Percentiles rank a stretch among this genome's conserved stretches.
Evolutionary conservation across 176 grass and related monocot genomes (phyloP).

Genomic region (Puccinellia tenuiflora): DNA sequence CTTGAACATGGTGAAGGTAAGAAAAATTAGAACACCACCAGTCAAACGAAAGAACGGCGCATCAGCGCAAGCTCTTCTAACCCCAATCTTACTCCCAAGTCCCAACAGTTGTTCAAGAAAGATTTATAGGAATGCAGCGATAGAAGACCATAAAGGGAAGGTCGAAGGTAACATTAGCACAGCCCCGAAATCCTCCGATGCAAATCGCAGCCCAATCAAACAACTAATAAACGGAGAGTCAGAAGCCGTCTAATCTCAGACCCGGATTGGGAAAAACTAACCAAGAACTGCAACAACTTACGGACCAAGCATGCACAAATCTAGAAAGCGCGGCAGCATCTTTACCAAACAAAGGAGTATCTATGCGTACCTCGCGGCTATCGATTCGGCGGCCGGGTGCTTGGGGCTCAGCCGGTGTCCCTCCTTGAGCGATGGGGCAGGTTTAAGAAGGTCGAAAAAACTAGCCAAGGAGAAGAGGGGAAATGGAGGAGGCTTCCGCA

Average conservation of each 20-base stretch:
- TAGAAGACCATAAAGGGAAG: background rate
- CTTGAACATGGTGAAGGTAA: background rate
- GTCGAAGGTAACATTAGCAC: background rate
- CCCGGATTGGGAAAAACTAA: background rate
- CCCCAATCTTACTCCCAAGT: background rate
- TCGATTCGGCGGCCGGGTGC: background rate
- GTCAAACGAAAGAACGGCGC: background rate
- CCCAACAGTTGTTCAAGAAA: background rate
- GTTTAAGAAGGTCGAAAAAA: background rate
- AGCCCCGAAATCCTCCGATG: background rate
- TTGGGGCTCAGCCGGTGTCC: background rate
- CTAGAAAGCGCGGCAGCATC: background rate
- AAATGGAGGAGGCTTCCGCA: conserved; percentile 11
- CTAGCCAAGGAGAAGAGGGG: background rate
- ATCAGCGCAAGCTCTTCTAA: background rate
- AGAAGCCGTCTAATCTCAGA: background rate
- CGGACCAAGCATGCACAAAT: background rate
- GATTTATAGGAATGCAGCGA: background rate
- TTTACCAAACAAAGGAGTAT: background rate
- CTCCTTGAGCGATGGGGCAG: background rate
- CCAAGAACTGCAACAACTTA: background rate
- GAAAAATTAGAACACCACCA: background rate
- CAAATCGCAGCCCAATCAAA: background rate
- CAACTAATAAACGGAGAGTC: background rate
- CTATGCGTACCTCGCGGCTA: conserved; percentile 19